Evolutionary conservation across 2,329 filamentous ascomycete genomes (phyloP).

Genomic region (Paraconiothyrium sp.): DNA sequence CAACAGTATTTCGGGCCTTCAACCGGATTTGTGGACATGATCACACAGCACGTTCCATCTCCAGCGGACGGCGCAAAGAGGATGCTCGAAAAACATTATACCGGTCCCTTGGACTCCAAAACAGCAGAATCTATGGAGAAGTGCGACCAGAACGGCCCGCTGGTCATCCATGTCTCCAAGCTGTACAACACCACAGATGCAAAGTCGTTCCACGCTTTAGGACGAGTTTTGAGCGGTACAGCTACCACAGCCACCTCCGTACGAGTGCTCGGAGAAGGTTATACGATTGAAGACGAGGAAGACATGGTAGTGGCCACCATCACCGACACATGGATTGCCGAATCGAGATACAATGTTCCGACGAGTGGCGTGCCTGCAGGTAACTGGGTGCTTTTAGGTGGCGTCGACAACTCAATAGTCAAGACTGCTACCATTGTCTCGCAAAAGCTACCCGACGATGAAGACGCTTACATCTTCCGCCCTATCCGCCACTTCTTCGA

Average conservation of each 20-base stretch:
- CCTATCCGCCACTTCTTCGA: constrained; percentile 95
- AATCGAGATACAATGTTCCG: constrained; percentile 91
- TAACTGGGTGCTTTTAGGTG: constrained; percentile 89
- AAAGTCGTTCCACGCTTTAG: constrained; percentile 89
- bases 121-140: constrained; percentile 80
- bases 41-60: constrained; percentile 87
- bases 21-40: constrained; percentile 93
- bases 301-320: constrained; percentile 93
- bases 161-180: constrained; percentile 93
- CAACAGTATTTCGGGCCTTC: constrained; percentile 95
- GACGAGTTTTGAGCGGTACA: constrained; percentile 91
- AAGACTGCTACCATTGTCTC: constrained; percentile 94
- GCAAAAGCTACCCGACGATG: constrained; percentile 80
- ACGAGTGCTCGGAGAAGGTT: constrained; percentile 91
- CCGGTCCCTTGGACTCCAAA: constrained; percentile 84
- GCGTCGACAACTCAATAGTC: constrained; percentile 97
- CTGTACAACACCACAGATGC: constrained; percentile 90
- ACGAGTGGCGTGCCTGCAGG: constrained; percentile 93
- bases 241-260: constrained; percentile 84
- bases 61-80: constrained; percentile 79
- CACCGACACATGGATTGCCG: constrained; percentile 85
- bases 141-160: constrained; percentile 88
- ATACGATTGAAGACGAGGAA: constrained; percentile 96
- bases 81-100: constrained; percentile 88
- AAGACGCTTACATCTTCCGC: constrained; percentile 94